Base-by-base conservation (phyloP, 2,329 filamentous ascomycete genomes). In the Hymenotorrendiella dingleyae region DNA sequence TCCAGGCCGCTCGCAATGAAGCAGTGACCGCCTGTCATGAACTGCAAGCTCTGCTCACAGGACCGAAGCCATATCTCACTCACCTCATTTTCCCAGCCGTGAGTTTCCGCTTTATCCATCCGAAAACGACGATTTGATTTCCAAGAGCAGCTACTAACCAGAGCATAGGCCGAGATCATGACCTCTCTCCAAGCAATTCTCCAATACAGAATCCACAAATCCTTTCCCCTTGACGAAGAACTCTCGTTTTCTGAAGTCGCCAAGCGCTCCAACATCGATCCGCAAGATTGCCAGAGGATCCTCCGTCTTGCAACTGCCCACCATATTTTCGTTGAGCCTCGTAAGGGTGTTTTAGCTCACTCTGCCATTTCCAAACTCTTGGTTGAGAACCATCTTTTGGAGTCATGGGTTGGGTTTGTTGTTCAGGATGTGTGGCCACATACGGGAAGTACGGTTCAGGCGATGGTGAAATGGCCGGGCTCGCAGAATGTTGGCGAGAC, bases 241-340 rank as follows among this genome's bases (percentile, higher is more conserved):
- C 14, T 20, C 7, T 32, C 41, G 5, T 43, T 32, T 26, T 19
- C 12, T 3, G 5, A 38, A 14, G 23, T 43, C 11, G 21, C 41
- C 11, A 7, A 30, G 27, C 10, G 11, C 12, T 36, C 21, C 14
- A 27, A 27, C 4, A 8, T 43, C 3, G 33, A 33, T 33, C 34
- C 24, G 10, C 33, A 2, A 3, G 20, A 43, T 20, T 21, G 24
- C 20, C 24, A 35, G 4, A 16, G 33, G 7, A 19, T 43, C 4
- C n/a, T 43, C 10, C 41, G 41, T 7, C 27, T 33, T 33, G 41
- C 41, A n/a, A 38, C 34, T 26, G 20, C 41, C 14, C 24, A 38
- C 22, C 33, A 30, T 11, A 37, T 37, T 20, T 40, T 45, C n/a
- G 3, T 5, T 3, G 37, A 41, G 20, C 4, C 21, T 32, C 27